Evolutionary conservation across 352 stramenopile genomes (phyloP), one percentile per base, ranked within the genome.

Genomic region (Globisporangium acanthophoron): DNA sequence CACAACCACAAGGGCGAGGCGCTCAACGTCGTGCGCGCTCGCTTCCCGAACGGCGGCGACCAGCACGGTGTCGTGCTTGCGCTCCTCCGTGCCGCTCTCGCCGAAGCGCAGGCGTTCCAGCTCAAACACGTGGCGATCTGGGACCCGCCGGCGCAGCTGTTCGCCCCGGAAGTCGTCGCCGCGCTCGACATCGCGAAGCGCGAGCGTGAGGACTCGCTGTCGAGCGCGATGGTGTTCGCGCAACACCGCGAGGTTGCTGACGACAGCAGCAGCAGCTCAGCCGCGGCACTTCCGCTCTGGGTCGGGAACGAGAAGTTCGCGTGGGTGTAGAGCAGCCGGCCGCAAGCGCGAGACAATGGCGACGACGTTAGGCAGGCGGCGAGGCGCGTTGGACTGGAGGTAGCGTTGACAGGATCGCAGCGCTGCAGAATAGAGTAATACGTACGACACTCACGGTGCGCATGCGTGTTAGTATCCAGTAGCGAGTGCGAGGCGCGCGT

Each of bases 1-100:
- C 76, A 87, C 67, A 83, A 86, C 45, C 40, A 85, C 37, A 87
- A 87, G 58, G 75, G 73, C 45, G 71, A 66, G 33, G 76, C 73
- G 55, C 65, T 89, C 41, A 82, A 83, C 58, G 52, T 87, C 31
- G 52, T 83, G 45, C 76, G 69, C 21, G 67, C 71, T 56, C 68
- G 73, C 0, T 67, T 87, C n/a, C 64, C 73, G 33, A 1, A 11
- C 33, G 31, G 53, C 55, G 52, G 62, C 40, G 20, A 29, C 29
- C 52, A 54, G n/a, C 55, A 64, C 2, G 59, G n/a, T 3, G 70
- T 49, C 0, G 48, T 44, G 16, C 45, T 66, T 7, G 54, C 35
- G 11, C 52, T 87, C 20, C 50, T 89, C 21, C 53, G 49, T 13
- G 62, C 68, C 39, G 70, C 71, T 15, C 45, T 83, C 24, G 43